Evolutionary conservation across 805 yeast genomes (phyloP).

Genomic region (Candida broadrunensis): DNA sequence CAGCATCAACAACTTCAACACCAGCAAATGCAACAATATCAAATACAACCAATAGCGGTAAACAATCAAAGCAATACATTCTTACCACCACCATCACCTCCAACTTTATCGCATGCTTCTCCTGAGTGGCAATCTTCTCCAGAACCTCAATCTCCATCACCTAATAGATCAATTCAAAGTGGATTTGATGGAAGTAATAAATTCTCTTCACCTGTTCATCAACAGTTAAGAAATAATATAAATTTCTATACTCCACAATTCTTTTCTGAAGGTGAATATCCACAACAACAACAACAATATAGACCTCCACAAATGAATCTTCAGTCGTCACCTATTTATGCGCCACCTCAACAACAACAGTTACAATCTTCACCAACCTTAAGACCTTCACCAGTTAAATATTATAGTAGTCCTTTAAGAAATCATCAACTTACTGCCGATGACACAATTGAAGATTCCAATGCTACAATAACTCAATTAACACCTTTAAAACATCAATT

Average conservation of each 20-base stretch:
- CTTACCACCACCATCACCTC: slow-evolving; percentile 35
- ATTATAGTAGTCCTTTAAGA: slow-evolving; percentile 18
- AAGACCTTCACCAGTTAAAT: slow-evolving; percentile 31
- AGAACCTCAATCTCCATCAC: slow-evolving; percentile 32
- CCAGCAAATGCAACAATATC: slow-evolving; percentile 3
- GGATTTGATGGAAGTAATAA: background rate
- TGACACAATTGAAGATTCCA: slow-evolving; percentile 33
- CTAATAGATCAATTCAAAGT: slow-evolving; percentile 1
- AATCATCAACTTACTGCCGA: slow-evolving; percentile 16
- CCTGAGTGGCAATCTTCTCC: slow-evolving; percentile 40
- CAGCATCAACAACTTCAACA: background rate
- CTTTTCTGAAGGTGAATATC: slow-evolving; percentile 28
- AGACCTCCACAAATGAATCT: slow-evolving; percentile 4
- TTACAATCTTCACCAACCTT: slow-evolving; percentile 13
- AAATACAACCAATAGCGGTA: background rate
- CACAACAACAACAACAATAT: slow-evolving; percentile 4
- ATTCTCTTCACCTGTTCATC: slow-evolving; percentile 22
- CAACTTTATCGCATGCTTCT: slow-evolving; percentile 28
- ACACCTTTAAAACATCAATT: slow-evolving; percentile 35
- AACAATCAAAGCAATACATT: background rate
- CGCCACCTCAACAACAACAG: background rate
- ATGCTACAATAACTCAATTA: slow-evolving; percentile 38
- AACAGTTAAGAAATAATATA: slow-evolving; percentile 14
- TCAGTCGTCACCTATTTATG: slow-evolving; percentile 22
- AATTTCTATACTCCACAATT: slow-evolving; percentile 38